phyloP scores from a whole-genome alignment of 2,329 filamentous ascomycete species.

The Sporothrix schenckii region DNA sequence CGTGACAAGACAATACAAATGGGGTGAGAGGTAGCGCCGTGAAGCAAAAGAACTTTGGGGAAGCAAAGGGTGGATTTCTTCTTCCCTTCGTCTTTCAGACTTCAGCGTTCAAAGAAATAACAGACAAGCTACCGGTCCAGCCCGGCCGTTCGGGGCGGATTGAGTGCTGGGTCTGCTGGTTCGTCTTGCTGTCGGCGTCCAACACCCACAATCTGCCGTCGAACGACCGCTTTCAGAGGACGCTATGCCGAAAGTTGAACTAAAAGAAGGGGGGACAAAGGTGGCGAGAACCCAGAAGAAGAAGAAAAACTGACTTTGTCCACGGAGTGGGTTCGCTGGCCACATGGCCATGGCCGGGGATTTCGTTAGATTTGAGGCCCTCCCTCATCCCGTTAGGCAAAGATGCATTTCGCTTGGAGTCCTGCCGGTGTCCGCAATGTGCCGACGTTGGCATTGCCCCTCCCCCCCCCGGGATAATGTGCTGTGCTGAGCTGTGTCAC shows the following conservation, averaged over 20 bases:
- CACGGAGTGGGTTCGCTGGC: constrained; percentile 12
- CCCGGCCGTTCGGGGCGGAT: not conserved
- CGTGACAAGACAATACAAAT: not conserved
- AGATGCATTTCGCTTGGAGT: constrained; percentile 15
- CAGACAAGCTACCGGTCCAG: constrained; percentile 9
- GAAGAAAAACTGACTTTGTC: constrained; percentile 3
- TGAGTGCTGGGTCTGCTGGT: not conserved
- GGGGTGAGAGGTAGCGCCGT: not conserved
- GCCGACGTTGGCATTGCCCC: constrained; percentile 17
- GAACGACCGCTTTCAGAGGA: not conserved
- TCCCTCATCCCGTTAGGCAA: constrained; percentile 6
- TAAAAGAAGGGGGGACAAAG: not conserved
- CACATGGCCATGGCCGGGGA: constrained; percentile 24
- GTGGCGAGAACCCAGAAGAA: not conserved
- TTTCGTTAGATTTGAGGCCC: constrained; percentile 23
- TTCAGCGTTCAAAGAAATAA: too few relatives aligned
- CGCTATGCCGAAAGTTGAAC: not conserved
- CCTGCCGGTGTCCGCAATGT: constrained; percentile 19
- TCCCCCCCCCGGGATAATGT: not conserved
- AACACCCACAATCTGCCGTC: not conserved
- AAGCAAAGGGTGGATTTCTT: too few relatives aligned
- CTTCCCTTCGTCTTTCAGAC: too few relatives aligned
- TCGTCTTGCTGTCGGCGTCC: not conserved
- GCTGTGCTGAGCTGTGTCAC: not conserved
- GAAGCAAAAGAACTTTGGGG: too few relatives aligned